Base-by-base conservation (phyloP, 2,329 filamentous ascomycete species). In the Aspergillus tanneri region DNA sequence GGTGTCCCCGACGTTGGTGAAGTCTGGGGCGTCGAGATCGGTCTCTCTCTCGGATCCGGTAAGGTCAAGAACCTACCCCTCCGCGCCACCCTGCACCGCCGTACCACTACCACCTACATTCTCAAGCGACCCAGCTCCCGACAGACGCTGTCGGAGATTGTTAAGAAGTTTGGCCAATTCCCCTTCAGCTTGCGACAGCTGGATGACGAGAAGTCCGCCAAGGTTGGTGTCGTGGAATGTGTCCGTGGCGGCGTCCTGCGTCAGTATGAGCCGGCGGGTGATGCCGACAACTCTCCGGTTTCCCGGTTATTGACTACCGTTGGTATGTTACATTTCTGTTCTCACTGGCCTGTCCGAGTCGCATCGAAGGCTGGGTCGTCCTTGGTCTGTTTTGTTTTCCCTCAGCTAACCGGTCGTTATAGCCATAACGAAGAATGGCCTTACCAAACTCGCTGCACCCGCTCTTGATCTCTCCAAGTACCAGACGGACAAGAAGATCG, bases 391-490 rank as follows among this genome's bases (percentile, higher is more conserved):
- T 27, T 28, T 32, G 14, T 8, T 14, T 23, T 30, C 6, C 10
- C 23, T 41, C 6, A 42, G n/a, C 53, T 56, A 47, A 56, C 32
- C 9, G 35, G 36, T 28, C 30, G 41, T 41, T 50, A 42, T 58
- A 96, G 93, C 90, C 52, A 90, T 99, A 71, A 96, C 90, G 65
- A 99, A 99, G 84, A 96, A 97, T 71, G 93, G 93, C 59, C 78
- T 99, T 64, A 90, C 87, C 66, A 89, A 88, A 75, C 77, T 99
- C 49, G 85, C 89, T 62, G 85, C 82, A 21, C 86, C 93, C 25
- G 84, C 88, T 18, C 79, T 87, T 55, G 90, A 97, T 67, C 70
- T 93, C 53, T 82, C 80, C 68, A 90, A 91, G 77, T 83, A 86
- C 79, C 87, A 96, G 82, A 86, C 89, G 25, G 91, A 97, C 72